Conservation (phyloP, 2,329 filamentous ascomycete species). For the Pseudocercospora fuligena region DNA sequence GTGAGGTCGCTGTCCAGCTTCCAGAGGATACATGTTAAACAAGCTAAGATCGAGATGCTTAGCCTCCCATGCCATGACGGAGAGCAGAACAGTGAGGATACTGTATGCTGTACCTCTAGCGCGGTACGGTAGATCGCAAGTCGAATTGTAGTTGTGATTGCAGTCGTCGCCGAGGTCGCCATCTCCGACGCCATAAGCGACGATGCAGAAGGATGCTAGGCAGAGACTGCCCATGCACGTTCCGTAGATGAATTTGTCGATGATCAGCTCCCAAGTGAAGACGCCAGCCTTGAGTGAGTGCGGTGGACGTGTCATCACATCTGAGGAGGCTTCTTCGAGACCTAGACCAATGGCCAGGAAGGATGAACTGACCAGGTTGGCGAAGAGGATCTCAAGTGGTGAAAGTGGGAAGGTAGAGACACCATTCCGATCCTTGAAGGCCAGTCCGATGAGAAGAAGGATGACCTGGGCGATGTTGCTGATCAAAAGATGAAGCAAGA, state of each 20-base stretch:
- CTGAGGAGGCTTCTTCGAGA: slow-evolving; percentile 51
- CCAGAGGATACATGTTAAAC: slow-evolving; percentile 51
- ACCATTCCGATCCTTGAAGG: slow-evolving; percentile 51
- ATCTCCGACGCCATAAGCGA: slow-evolving; percentile 50
- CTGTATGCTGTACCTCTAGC: slow-evolving; percentile 53
- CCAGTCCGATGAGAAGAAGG: slow-evolving; percentile 52
- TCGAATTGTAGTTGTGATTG: slow-evolving; percentile 50
- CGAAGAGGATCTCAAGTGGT: slow-evolving; percentile 55
- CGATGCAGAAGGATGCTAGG: slow-evolving; percentile 50
- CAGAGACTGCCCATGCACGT: slow-evolving; percentile 52
- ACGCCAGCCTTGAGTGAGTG: slow-evolving; percentile 50
- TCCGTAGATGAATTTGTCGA: slow-evolving; percentile 55
- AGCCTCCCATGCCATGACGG: slow-evolving; percentile 55
- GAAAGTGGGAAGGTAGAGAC: slow-evolving; percentile 53
- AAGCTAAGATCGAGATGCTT: slow-evolving; percentile 51
- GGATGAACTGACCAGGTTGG: slow-evolving; percentile 54
- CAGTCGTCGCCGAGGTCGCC: slow-evolving; percentile 51
- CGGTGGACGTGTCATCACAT: slow-evolving; percentile 54
- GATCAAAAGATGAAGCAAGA: slow-evolving; percentile 55
- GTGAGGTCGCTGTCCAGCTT: slow-evolving; percentile 30
- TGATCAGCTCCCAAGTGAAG: slow-evolving; percentile 53
- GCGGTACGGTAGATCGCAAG: slow-evolving; percentile 50
- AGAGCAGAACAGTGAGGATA: slow-evolving; percentile 50
- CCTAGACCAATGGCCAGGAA: slow-evolving; percentile 55
- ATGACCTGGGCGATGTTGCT: slow-evolving; percentile 56